Percentiles rank a stretch among this genome's conserved stretches.
phyloP scores from a whole-genome alignment of 2,329 filamentous ascomycete species.

The Zalaria sp. region DNA sequence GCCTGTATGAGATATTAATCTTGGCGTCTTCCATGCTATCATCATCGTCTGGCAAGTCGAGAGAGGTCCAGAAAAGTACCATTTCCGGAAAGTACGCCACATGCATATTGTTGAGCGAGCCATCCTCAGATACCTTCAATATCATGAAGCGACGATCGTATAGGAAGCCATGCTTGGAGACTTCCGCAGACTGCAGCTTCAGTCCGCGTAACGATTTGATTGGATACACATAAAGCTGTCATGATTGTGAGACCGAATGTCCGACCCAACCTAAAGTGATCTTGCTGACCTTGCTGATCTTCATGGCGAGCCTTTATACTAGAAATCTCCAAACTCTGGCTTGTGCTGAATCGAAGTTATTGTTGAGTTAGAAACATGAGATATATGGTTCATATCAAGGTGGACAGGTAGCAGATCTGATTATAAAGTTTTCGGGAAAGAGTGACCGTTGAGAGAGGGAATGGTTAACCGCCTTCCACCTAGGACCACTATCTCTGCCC shows the following conservation, averaged over 20 bases:
- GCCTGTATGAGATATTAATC: conserved; percentile 25
- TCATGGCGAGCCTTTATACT: conserved; percentile 13
- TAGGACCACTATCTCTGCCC: no score
- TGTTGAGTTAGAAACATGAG: no score
- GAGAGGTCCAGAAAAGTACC: conserved; percentile 25
- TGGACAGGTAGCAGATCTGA: no score
- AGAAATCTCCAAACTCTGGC: no score
- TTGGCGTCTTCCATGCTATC: conserved; percentile 15
- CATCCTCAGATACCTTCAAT: conserved; percentile 20
- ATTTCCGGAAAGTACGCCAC: conserved; percentile 25
- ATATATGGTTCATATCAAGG: no score
- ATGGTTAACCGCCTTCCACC: no score
- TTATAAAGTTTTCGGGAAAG: no score
- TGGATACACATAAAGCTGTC: conserved; percentile 30
- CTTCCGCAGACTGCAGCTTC: conserved; percentile 21
- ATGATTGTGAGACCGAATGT: background rate
- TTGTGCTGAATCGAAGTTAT: no score
- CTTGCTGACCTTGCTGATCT: conserved; percentile 17
- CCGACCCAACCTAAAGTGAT: conserved; percentile 1
- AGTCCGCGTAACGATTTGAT: conserved; percentile 32
- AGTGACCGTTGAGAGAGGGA: no score
- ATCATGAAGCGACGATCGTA: conserved; percentile 31
- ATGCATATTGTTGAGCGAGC: conserved; percentile 27
- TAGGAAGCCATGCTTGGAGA: conserved; percentile 30
- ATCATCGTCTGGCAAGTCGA: conserved; percentile 17